phyloP scores from a whole-genome alignment of 176 grass and related monocot species.

The Stipa capillata region DNA sequence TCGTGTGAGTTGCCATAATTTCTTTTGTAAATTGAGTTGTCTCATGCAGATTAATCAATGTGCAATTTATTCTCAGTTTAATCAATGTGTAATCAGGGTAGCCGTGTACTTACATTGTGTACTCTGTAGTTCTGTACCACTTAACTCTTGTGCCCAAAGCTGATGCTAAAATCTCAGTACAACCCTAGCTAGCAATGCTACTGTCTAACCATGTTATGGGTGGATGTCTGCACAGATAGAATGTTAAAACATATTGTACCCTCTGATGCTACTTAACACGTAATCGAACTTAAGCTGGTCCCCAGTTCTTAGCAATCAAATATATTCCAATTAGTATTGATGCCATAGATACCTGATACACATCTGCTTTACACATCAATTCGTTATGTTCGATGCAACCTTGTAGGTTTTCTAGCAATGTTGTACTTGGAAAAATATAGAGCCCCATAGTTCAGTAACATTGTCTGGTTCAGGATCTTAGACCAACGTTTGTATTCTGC shows the following conservation, averaged over 20 bases:
- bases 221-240: not conserved
- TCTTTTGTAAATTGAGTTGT: not conserved
- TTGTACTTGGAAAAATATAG: not conserved
- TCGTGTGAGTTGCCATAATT: not conserved
- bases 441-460: not conserved
- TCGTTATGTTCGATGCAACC: not conserved
- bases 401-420: not conserved
- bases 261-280: not conserved
- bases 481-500: not conserved
- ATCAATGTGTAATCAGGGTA: not conserved
- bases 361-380: not conserved
- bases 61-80: not conserved
- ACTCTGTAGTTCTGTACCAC: not conserved
- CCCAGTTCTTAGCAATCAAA: not conserved
- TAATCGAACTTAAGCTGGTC: not conserved
- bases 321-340: not conserved
- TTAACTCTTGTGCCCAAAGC: not conserved
- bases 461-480: not conserved
- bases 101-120: not conserved
- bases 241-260: not conserved
- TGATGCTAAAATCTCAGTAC: not conserved
- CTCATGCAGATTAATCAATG: not conserved
- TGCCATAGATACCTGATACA: not conserved
- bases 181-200: not conserved
- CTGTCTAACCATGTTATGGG: not conserved